Conservation (phyloP, 768 basidiomycete species). For the Coprinopsis sp. region DNA sequence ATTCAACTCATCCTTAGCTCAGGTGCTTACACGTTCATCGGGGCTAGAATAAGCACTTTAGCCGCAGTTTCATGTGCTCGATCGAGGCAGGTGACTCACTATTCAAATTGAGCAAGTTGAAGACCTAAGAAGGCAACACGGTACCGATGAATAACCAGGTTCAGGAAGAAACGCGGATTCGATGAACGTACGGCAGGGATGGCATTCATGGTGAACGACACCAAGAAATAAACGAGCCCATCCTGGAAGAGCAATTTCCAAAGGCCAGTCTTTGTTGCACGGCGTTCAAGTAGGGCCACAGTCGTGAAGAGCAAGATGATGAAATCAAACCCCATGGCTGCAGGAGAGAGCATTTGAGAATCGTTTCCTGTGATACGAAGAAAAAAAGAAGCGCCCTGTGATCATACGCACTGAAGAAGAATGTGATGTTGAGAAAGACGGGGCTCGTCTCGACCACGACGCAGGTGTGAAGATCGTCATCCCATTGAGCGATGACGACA, state of each 20-base stretch:
- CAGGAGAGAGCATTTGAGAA: slow-evolving; percentile 2
- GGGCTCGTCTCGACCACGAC: slow-evolving; percentile 50
- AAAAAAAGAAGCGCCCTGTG: neutral
- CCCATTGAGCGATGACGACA: slow-evolving; percentile 56
- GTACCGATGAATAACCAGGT: neutral
- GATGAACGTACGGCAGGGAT: slow-evolving; percentile 54
- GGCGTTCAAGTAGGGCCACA: slow-evolving; percentile 46
- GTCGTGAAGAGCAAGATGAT: slow-evolving; percentile 54
- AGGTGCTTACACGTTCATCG: slow-evolving; percentile 61
- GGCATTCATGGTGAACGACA: slow-evolving; percentile 61
- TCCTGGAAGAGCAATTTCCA: slow-evolving; percentile 71
- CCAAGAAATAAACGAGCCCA: slow-evolving; percentile 64
- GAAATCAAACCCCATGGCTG: slow-evolving; percentile 70
- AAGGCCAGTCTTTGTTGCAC: slow-evolving; percentile 53
- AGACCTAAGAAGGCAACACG: slow-evolving; percentile 28
- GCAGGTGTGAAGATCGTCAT: slow-evolving; percentile 36
- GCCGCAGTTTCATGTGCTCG: slow-evolving; percentile 5
- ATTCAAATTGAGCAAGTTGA: slow-evolving; percentile 57
- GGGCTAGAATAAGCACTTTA: slow-evolving; percentile 28
- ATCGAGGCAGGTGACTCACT: slow-evolving; percentile 32
- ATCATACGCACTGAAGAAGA: slow-evolving; percentile 63
- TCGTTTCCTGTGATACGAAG: neutral
- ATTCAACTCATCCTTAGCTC: too few species aligned
- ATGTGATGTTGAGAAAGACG: slow-evolving; percentile 55
- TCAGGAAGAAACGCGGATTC: slow-evolving; percentile 1